Evolutionary conservation across 2,329 filamentous ascomycete genomes (phyloP), one percentile per base, ranked within the genome.

Genomic region (Aureobasidium uvarum): DNA sequence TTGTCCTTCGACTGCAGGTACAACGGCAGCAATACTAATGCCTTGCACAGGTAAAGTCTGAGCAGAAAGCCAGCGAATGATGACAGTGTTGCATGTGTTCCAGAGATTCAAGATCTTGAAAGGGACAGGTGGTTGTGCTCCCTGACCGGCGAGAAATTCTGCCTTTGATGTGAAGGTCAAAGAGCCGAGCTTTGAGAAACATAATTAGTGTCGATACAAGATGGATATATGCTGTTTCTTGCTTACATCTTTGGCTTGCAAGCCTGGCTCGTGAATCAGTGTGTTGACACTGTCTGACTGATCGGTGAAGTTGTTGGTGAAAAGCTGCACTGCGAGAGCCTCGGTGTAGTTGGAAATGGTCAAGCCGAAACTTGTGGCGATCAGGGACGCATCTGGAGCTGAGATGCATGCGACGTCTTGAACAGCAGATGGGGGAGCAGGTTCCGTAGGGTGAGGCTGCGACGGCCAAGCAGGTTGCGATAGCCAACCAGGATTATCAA

Each of bases 211-310:
- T 25, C 25, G 2, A 18, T n/a, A 2, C 4, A 5, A 25, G 4
- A 25, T 7, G 20, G 45, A 14, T 11, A 18, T n/a, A 5, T 14
- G 13, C 8, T 16, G 13, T 13, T 7, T 6, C 7, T 18, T 13
- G 3, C 51, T 55, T 48, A 64, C 62, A 5, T 54, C 50, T 31
- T 45, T 3, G 8, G 50, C 18, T 46, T 36, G 39, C 28, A 64
- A 14, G 6, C 39, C 50, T 23, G 50, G 39, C 3, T 46, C 51
- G n/a, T 64, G 39, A 3, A 75, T 75, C 18, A 75, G 62, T 8
- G 72, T 71, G 68, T 74, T 75, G 68, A 74, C 73, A 66, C 69
- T 70, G 63, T 73, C 72, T 51, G 71, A 71, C 66, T 73, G 74
- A 69, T 75, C 73, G 66, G 67, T 71, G 66, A 74, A 74, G 68